Percentiles rank a stretch among this genome's conserved stretches.
These are phyloP conservation scores for Limnanthes douglasii DNA, from an alignment of 345 rosid species.

Conservation along the genomic window DNA sequence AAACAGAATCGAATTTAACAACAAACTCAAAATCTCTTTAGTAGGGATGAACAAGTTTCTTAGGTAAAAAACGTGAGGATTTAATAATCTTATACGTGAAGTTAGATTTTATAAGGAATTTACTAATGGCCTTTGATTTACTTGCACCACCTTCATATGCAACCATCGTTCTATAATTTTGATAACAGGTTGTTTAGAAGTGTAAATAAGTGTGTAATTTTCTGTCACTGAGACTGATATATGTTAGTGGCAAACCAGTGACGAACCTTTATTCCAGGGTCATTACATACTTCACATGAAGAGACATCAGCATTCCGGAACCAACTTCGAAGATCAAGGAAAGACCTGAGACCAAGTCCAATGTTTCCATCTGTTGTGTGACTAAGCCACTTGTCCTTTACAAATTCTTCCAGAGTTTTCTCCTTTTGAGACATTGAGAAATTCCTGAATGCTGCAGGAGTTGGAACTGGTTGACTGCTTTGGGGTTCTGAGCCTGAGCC, in stretches of 20 bases:
- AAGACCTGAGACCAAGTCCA: conserved; percentile 73
- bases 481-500: too few species aligned
- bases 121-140: too few species aligned
- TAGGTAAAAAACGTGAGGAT: conserved; percentile 3
- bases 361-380: conserved; percentile 36
- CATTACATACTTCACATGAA: conserved; percentile 81
- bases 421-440: conserved; percentile 79
- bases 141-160: too few species aligned
- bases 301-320: conserved; percentile 56
- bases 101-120: too few species aligned
- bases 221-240: too few species aligned
- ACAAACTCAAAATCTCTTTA: too few species aligned
- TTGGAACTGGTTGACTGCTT: conserved; percentile 17
- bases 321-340: conserved; percentile 78
- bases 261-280: conserved; percentile 79
- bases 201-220: background rate
- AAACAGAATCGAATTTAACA: too few species aligned
- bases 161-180: background rate
- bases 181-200: background rate
- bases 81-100: background rate
- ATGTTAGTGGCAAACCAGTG: too few species aligned
- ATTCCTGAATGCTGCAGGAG: conserved; percentile 67
- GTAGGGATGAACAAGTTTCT: conserved; percentile 5
- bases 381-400: conserved; percentile 68
- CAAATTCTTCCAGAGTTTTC: conserved; percentile 57